These are phyloP conservation scores for Solidago caesia DNA, from an alignment of 129 eudicot genomes.

Conservation along the genomic window DNA sequence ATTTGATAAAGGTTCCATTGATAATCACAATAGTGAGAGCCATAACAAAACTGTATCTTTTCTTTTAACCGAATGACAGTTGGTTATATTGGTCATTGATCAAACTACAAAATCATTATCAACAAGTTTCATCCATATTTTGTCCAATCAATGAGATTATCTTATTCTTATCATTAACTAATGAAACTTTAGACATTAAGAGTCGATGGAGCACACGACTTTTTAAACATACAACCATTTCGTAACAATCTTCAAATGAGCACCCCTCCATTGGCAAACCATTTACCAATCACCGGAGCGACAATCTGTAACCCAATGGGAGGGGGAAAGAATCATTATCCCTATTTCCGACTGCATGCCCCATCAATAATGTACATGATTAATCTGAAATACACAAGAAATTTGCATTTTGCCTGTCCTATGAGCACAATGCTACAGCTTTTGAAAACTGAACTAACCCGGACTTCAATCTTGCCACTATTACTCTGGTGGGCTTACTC, in stretches of 20 bases:
- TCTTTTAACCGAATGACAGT: too few species aligned
- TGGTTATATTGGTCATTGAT: too few species aligned
- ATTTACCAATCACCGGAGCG: conserved; percentile 23
- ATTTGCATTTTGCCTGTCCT: conserved; percentile 24
- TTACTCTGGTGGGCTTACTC: conserved; percentile 29
- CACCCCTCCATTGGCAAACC: conserved; percentile 19
- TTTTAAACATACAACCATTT: conserved; percentile 33
- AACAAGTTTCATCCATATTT: background rate
- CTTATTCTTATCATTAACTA: conserved; percentile 26
- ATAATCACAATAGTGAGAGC: too few species aligned
- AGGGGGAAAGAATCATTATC: conserved; percentile 37
- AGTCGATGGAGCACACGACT: conserved; percentile 19
- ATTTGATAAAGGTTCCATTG: too few species aligned
- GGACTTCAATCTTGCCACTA: conserved; percentile 4
- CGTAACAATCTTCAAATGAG: conserved; percentile 17
- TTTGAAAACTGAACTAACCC: conserved; percentile 14
- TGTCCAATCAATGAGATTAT: conserved; percentile 1
- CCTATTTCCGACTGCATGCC: conserved; percentile 38
- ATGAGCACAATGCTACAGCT: conserved; percentile 23
- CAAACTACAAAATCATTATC: too few species aligned
- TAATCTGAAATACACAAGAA: conserved; percentile 26
- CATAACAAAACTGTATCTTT: background rate
- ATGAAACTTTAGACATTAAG: conserved; percentile 25
- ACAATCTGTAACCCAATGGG: conserved; percentile 17
- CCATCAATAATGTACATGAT: conserved; percentile 42